These are phyloP conservation scores for Edaphochlamys debaryana DNA, from an alignment of 139 green algal genomes.

Conservation along the genomic window DNA sequence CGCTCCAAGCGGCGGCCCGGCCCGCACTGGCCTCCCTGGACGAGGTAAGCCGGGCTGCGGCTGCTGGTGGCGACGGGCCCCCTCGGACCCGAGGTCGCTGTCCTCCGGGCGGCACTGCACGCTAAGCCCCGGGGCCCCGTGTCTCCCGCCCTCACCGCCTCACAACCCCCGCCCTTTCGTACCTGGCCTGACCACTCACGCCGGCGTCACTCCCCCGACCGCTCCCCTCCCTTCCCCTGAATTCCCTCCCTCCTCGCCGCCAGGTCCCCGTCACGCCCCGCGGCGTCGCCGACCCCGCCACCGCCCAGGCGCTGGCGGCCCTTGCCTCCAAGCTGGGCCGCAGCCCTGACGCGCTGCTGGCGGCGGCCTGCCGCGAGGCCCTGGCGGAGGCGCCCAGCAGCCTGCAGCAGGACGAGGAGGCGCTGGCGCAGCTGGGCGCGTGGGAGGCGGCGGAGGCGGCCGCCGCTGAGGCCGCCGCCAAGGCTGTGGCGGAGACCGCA, in stretches of 20 bases:
- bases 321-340: not conserved
- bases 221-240: too few species aligned
- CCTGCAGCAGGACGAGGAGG: conserved; percentile 25
- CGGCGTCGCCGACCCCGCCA: not conserved
- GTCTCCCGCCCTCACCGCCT: too few species aligned
- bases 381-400: not conserved
- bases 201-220: too few species aligned
- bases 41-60: not conserved
- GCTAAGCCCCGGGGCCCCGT: too few species aligned
- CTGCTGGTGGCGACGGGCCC: not conserved
- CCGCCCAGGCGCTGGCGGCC: not conserved
- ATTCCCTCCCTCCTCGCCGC: not conserved
- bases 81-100: too few species aligned
- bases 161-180: too few species aligned
- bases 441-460: conserved; percentile 13
- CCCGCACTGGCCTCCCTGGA: not conserved
- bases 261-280: not conserved
- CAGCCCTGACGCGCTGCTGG: not conserved
- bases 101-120: too few species aligned
- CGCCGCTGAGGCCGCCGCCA: not conserved
- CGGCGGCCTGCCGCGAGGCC: not conserved
- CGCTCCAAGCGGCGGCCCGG: not conserved
- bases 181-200: too few species aligned
- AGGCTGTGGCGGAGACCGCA: not conserved
- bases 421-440: conserved; percentile 7